A percentile compares a stretch with the other conserved stretches of the same genome.
phyloP scores from a whole-genome alignment of 2,329 filamentous ascomycete genomes.

The Elsinoe batatas region DNA sequence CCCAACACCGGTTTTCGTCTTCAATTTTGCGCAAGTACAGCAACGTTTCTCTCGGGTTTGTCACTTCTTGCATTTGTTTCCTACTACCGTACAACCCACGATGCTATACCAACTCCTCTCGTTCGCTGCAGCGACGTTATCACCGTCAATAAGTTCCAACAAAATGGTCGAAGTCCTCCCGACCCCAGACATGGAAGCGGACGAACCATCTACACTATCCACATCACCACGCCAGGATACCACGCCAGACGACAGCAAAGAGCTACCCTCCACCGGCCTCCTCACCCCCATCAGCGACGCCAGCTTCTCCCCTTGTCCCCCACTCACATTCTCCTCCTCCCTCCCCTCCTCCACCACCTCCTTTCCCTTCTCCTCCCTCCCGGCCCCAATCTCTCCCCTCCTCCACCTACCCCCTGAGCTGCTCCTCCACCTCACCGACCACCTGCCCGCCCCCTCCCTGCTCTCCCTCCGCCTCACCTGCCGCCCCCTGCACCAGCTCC shows the following conservation, averaged over 20 bases:
- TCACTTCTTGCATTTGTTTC: neutral
- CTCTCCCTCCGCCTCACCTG: constrained; percentile 14
- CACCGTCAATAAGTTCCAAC: neutral
- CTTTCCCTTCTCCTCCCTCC: neutral
- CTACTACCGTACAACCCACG: neutral
- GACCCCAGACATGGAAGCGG: neutral
- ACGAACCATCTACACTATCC: neutral
- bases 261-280: neutral
- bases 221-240: neutral
- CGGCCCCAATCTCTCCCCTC: neutral
- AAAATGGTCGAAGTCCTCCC: neutral
- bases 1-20: neutral
- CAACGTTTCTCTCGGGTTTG: too few species aligned
- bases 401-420: constrained; percentile 15
- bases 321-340: neutral
- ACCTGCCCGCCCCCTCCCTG: constrained; percentile 11
- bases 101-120: neutral
- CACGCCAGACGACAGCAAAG: neutral
- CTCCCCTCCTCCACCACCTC: neutral
- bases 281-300: neutral
- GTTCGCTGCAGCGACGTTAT: neutral
- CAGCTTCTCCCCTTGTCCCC: neutral
- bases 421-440: constrained; percentile 12
- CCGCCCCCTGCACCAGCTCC: neutral
- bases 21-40: too few species aligned